Percentiles rank a stretch among this genome's conserved stretches.
phyloP scores from a whole-genome alignment of 495 filamentous ascomycete genomes.

The Aspergillus olivimuriae region DNA sequence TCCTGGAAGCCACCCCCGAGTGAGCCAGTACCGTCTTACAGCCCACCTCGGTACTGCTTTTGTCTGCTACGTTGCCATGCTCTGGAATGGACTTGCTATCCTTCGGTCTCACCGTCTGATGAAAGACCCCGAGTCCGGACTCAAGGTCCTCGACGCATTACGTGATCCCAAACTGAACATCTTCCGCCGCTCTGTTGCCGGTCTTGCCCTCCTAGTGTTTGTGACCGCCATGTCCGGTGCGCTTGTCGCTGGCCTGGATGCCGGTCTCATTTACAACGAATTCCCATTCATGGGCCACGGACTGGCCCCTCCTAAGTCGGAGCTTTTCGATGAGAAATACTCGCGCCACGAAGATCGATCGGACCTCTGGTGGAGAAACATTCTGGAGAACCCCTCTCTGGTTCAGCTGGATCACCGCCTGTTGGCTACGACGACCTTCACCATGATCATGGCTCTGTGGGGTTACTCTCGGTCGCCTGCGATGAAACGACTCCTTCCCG shows the following conservation, averaged over 20 bases:
- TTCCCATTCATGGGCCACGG: constrained; percentile 92
- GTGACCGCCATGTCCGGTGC: constrained; percentile 87
- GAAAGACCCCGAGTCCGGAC: constrained; percentile 50
- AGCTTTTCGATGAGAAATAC: constrained; percentile 84
- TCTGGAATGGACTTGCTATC: constrained; percentile 83
- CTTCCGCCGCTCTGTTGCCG: constrained; percentile 67
- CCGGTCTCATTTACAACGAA: constrained; percentile 95
- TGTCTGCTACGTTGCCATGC: constrained; percentile 84
- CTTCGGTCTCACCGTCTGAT: constrained; percentile 67
- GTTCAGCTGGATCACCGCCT: constrained; percentile 96
- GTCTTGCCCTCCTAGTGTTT: constrained; percentile 74
- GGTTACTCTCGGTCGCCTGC: constrained; percentile 60
- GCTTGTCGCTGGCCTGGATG: constrained; percentile 90
- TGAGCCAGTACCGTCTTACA: constrained; percentile 88
- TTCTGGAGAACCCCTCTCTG: constrained; percentile 90
- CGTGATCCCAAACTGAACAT: constrained; percentile 57
- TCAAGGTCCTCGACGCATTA: constrained; percentile 51
- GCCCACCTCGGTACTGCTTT: constrained; percentile 89
- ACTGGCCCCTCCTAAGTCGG: constrained; percentile 68
- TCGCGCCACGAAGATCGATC: constrained; percentile 65
- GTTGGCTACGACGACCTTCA: constrained; percentile 83
- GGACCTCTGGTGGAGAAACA: constrained; percentile 92
- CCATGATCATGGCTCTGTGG: constrained; percentile 67
- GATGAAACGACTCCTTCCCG: constrained; percentile 59
- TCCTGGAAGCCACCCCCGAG: constrained; percentile 81